Base-by-base conservation (phyloP, 257 asterid species). In the Ehretia macrophylla region DNA sequence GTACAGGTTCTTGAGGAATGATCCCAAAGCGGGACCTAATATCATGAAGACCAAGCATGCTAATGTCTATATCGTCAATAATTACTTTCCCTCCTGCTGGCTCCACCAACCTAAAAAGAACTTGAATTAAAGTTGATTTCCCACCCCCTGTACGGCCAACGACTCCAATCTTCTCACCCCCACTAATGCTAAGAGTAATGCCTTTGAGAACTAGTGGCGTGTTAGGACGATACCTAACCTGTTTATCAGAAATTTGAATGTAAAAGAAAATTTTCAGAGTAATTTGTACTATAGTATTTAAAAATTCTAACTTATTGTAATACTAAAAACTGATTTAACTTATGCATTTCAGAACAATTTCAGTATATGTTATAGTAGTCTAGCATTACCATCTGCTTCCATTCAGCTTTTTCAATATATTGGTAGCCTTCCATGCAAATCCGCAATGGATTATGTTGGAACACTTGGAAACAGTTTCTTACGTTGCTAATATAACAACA, bases 91-190 rank as follows among this genome's bases (percentile, higher is more conserved):
- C 99, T 1, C 75, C 86, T 0, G 97, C 84, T 11, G 99, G 99
- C 79, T 92, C 99, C 70, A 92, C 99, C 90, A 92, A 63, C 66
- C 99, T 72, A 53, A 92, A 92, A 79, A 92, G 79, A 54, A 88
- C 99, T 65, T 88, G 99, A 72, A 92, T 81, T 65, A 92, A 56
- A 32, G 99, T 92, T 21, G 99, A 92, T 66, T 92, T 92, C 60
- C 99, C 99, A 13, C 99, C 99, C 19, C 99, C 99, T 0, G 99
- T 92, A 10, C 99, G 94, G 44, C 99, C 99, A 59, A 92, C 99
- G 18, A 92, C 86, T 9, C 99, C 97, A 13, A 92, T 84, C 84
- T 92, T 88, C 77, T 92, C 95, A 0, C 99, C 99, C n/a, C 97
- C 97, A 21, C 56, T 58, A 49, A 92, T 92, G 79, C 70, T 81